phyloP scores from a whole-genome alignment of 75 land plant genomes.

The Ceratopteris richardii region DNA sequence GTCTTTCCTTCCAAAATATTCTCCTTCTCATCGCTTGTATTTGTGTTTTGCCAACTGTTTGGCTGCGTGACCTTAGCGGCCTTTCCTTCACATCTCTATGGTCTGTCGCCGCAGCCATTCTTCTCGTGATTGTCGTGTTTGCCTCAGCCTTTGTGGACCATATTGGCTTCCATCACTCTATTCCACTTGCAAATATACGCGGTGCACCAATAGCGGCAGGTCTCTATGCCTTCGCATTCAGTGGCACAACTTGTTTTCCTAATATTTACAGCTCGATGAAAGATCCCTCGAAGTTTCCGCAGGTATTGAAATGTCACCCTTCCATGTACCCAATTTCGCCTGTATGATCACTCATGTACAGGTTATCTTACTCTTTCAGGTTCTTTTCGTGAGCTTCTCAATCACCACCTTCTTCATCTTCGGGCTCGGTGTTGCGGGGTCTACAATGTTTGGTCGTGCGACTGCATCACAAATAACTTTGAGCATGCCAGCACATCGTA shows the following conservation, averaged over 20 bases:
- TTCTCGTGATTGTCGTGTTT: slow-evolving; percentile 8
- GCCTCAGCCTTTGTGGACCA: slow-evolving; percentile 4
- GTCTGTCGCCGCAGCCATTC: slow-evolving; percentile 8
- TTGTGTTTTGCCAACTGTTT: slow-evolving; percentile 42
- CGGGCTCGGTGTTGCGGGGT: slow-evolving; percentile 15
- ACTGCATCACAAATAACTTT: slow-evolving; percentile 14
- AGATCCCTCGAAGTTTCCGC: slow-evolving; percentile 15
- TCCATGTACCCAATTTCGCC: no score
- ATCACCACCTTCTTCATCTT: neutral
- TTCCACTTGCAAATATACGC: slow-evolving; percentile 1
- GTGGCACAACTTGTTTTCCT: slow-evolving; percentile 19
- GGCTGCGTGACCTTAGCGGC: slow-evolving; percentile 46
- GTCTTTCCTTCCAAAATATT: neutral
- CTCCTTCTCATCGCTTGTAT: neutral
- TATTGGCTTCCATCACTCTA: slow-evolving; percentile 16
- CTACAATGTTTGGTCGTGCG: slow-evolving; percentile 14
- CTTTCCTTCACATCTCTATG: slow-evolving; percentile 18
- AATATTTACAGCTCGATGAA: slow-evolving; percentile 22
- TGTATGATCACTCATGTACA: no score
- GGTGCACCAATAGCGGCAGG: slow-evolving; percentile 15
- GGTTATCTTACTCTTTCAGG: no score
- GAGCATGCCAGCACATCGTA: slow-evolving; percentile 15
- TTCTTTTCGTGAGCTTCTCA: slow-evolving; percentile 9
- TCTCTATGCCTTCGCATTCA: slow-evolving; percentile 23
- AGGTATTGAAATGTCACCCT: no score